phyloP scores from a whole-genome alignment of 2,329 filamentous ascomycete genomes.

The Alternaria rosae region DNA sequence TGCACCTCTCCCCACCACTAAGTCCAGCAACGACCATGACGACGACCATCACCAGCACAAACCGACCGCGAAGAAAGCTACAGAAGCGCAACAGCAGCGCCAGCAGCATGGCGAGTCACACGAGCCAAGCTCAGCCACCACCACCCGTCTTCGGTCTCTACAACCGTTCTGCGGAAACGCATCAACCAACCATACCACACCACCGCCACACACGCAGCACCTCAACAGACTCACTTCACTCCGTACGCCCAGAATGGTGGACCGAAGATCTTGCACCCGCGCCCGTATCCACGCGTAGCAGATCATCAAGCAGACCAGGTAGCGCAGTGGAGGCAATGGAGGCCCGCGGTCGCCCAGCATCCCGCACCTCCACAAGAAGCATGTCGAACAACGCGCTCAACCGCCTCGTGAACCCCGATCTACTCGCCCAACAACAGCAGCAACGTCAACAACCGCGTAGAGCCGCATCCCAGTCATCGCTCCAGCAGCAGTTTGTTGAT shows the following conservation, averaged over 20 bases:
- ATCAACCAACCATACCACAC: not conserved
- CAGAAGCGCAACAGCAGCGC: constrained; percentile 14
- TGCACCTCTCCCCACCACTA: not conserved
- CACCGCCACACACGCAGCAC: constrained; percentile 9
- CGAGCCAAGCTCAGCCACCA: not conserved
- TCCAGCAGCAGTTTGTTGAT: not conserved
- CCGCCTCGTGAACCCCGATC: constrained; percentile 1
- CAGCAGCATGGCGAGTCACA: constrained; percentile 4
- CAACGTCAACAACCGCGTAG: not conserved
- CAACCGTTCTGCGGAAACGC: not conserved
- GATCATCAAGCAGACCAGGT: not conserved
- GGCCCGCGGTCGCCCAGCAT: not conserved
- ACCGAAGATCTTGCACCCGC: constrained; percentile 4
- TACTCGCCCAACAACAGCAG: not conserved
- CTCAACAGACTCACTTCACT: not conserved
- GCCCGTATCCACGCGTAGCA: not conserved
- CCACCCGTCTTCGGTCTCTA: not conserved
- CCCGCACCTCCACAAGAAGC: not conserved
- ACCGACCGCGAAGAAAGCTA: constrained; percentile 1
- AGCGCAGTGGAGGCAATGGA: not conserved
- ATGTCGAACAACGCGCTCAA: not conserved
- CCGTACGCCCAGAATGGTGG: constrained; percentile 12
- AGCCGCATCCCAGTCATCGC: not conserved
- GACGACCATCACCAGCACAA: constrained; percentile 10
- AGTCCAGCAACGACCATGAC: constrained; percentile 16